phyloP scores from a whole-genome alignment of 176 grass and related monocot species.

The Cocos nucifera region DNA sequence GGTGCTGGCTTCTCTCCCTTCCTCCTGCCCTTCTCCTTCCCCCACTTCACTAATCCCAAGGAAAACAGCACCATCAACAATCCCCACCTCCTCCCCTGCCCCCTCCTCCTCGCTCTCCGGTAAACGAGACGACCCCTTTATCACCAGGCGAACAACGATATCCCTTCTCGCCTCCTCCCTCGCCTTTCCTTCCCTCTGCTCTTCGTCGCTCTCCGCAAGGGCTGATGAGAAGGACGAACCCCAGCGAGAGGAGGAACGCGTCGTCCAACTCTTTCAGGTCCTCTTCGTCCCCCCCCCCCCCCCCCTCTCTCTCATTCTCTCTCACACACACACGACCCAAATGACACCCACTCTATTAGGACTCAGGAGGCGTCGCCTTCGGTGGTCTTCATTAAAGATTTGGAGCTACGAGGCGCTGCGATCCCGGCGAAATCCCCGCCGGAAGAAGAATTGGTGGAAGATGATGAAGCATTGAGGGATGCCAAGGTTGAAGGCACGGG shows the following conservation, averaged over 20 bases:
- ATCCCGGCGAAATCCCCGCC: not conserved
- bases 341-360: not conserved
- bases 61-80: too few relatives aligned
- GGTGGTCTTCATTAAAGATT: slow-evolving; percentile 89
- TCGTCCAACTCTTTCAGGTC: not conserved
- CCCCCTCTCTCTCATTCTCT: not conserved
- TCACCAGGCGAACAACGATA: slow-evolving; percentile 35
- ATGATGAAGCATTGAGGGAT: slow-evolving; percentile 20
- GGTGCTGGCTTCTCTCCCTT: not conserved
- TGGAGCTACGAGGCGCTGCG: slow-evolving; percentile 10
- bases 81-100: not conserved
- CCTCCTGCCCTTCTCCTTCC: not conserved
- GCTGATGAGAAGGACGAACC: not conserved
- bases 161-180: slow-evolving; percentile 27
- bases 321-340: not conserved
- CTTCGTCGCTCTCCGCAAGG: not conserved
- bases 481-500: slow-evolving; percentile 68
- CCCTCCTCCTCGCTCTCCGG: slow-evolving; percentile 8
- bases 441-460: not conserved
- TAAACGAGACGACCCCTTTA: slow-evolving; percentile 10
- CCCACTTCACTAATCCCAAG: too few relatives aligned
- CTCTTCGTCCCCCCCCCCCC: not conserved
- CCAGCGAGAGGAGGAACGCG: not conserved
- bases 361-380: slow-evolving; percentile 63
- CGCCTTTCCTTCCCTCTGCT: rapidly evolving